These are phyloP conservation scores for Diaporthe destruens DNA, from an alignment of 2,329 filamentous ascomycete genomes.

Conservation along the genomic window DNA sequence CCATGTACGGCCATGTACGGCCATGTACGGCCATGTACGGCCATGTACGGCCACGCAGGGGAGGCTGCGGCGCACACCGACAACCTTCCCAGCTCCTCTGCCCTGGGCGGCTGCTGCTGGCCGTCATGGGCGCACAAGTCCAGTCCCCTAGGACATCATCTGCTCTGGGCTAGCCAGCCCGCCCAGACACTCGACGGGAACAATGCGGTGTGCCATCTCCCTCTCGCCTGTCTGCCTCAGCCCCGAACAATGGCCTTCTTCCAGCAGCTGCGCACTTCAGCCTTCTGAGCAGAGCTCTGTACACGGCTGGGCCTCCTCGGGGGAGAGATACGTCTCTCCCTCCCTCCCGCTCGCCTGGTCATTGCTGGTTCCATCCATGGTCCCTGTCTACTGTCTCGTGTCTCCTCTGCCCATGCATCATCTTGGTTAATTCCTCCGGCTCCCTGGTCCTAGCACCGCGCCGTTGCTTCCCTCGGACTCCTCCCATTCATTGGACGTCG, in stretches of 20 bases:
- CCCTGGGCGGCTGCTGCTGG: constrained; percentile 32
- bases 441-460: constrained; percentile 37
- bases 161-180: constrained; percentile 23
- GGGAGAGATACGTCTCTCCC: constrained; percentile 10
- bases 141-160: constrained; percentile 24
- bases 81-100: neutral
- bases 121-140: constrained; percentile 31
- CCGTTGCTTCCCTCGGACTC: constrained; percentile 27
- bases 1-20: constrained; percentile 29
- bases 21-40: no score
- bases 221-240: constrained; percentile 36
- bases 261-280: constrained; percentile 29
- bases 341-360: neutral
- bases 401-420: constrained; percentile 33
- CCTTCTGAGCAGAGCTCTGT: constrained; percentile 24
- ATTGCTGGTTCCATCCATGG: constrained; percentile 11
- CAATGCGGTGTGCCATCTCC: constrained; percentile 37
- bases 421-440: constrained; percentile 34
- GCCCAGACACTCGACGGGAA: constrained; percentile 33
- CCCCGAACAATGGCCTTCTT: constrained; percentile 22
- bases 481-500: constrained; percentile 2
- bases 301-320: neutral
- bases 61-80: constrained; percentile 32
- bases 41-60: constrained; percentile 30
- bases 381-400: constrained; percentile 29